Conservation (phyloP, 1,284 basidiomycete genomes). For the Puccinia triticina region DNA sequence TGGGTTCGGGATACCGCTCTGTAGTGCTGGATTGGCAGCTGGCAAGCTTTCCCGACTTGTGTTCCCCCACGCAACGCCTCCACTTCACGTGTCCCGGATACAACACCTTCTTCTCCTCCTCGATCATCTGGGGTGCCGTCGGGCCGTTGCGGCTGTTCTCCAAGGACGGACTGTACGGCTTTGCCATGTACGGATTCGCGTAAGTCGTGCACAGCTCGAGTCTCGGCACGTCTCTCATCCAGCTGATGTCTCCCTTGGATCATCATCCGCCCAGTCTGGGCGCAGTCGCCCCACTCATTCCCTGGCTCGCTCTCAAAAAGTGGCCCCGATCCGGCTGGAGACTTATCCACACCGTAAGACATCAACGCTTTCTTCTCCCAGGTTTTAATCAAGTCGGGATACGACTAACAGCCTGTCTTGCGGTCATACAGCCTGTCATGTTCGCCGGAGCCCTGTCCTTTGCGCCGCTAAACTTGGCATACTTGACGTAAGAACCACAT, state of each 20-base stretch:
- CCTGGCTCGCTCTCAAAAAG: constrained; percentile 40
- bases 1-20: not conserved
- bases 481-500: constrained; percentile 30
- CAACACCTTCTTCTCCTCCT: constrained; percentile 40
- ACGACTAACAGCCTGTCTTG: not conserved
- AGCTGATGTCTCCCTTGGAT: not conserved
- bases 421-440: constrained; percentile 35
- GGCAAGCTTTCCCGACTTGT: constrained; percentile 35
- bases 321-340: constrained; percentile 50
- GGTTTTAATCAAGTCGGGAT: not conserved
- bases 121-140: constrained; percentile 49
- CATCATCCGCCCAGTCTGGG: constrained; percentile 15
- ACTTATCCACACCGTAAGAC: constrained; percentile 46
- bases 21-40: constrained; percentile 46
- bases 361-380: not conserved
- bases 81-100: constrained; percentile 41
- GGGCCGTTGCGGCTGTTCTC: constrained; percentile 37
- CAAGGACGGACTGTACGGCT: constrained; percentile 32
- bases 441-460: constrained; percentile 38
- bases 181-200: constrained; percentile 40
- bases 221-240: not conserved
- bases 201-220: not conserved
- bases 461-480: constrained; percentile 36
- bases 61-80: constrained; percentile 40
- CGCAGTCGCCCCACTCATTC: constrained; percentile 41